These are phyloP conservation scores for Viridothelium virens DNA, from an alignment of 495 filamentous ascomycete genomes.

Conservation along the genomic window DNA sequence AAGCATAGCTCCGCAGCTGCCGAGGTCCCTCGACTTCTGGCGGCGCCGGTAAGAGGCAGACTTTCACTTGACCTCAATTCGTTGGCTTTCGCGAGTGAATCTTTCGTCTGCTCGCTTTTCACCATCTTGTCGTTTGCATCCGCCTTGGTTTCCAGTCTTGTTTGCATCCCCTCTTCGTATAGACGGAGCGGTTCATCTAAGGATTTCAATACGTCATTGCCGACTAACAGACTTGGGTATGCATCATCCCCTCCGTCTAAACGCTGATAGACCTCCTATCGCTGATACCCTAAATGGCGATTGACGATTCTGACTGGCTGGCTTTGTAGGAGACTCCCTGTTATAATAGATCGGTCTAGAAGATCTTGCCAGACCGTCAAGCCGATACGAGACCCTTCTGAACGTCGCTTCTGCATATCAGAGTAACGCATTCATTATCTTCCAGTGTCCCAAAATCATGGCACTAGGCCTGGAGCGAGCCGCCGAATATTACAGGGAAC, in stretches of 20 bases:
- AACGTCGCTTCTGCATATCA: background rate
- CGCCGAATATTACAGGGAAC: constrained; percentile 35
- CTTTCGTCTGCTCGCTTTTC: background rate
- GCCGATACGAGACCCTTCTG: background rate
- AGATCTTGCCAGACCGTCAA: no score
- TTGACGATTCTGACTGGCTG: background rate
- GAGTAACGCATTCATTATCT: background rate
- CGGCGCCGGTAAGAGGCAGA: background rate
- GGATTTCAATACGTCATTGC: background rate
- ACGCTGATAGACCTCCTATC: background rate
- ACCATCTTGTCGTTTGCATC: background rate
- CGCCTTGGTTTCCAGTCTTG: background rate
- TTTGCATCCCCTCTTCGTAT: background rate
- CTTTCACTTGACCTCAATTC: background rate
- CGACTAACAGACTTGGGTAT: background rate
- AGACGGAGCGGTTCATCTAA: background rate
- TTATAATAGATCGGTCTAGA: no score
- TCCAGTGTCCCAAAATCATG: background rate
- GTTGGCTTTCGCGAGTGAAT: background rate
- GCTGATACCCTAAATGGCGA: background rate
- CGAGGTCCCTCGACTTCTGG: background rate
- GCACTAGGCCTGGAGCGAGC: constrained; percentile 34
- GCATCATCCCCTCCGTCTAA: background rate
- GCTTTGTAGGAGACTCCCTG: no score
- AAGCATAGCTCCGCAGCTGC: background rate